Percentiles rank a stretch among this genome's conserved stretches.
These are phyloP conservation scores for Lepidium sativum DNA, from an alignment of 345 rosid species.

Conservation along the genomic window DNA sequence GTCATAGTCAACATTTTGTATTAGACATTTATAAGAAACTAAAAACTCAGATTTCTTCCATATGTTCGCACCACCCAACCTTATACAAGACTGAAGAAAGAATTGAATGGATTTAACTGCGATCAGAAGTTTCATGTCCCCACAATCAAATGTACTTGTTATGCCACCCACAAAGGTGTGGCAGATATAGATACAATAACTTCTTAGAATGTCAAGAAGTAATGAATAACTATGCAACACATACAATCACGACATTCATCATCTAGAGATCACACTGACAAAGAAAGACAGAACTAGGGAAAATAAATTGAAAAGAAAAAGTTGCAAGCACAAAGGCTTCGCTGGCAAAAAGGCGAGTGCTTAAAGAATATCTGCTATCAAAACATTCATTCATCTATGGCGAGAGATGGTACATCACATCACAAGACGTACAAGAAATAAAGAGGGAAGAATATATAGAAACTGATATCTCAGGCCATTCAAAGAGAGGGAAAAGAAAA, in stretches of 20 bases:
- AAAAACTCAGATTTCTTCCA: background rate
- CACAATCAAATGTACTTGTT: slow-evolving; percentile 6
- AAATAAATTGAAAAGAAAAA: background rate
- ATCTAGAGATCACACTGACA: background rate
- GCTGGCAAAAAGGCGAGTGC: background rate
- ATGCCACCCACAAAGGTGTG: background rate
- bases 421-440: slow-evolving; percentile 12
- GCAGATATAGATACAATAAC: slow-evolving; percentile 3
- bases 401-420: background rate
- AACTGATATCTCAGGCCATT: slow-evolving; percentile 13
- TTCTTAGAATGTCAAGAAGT: background rate
- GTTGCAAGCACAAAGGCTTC: slow-evolving; percentile 8
- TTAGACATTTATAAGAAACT: background rate
- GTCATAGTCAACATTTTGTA: background rate
- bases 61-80: slow-evolving; percentile 12
- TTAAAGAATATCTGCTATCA: background rate
- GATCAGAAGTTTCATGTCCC: background rate
- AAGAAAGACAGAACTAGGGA: slow-evolving; percentile 2
- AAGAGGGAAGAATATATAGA: slow-evolving; percentile 8
- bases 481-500: slow-evolving; percentile 14
- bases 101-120: background rate
- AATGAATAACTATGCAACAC: background rate
- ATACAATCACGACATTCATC: slow-evolving; percentile 5
- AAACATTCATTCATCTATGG: slow-evolving; percentile 5
- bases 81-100: background rate